Conservation (phyloP, 805 yeast genomes). For the Candida corydali region DNA sequence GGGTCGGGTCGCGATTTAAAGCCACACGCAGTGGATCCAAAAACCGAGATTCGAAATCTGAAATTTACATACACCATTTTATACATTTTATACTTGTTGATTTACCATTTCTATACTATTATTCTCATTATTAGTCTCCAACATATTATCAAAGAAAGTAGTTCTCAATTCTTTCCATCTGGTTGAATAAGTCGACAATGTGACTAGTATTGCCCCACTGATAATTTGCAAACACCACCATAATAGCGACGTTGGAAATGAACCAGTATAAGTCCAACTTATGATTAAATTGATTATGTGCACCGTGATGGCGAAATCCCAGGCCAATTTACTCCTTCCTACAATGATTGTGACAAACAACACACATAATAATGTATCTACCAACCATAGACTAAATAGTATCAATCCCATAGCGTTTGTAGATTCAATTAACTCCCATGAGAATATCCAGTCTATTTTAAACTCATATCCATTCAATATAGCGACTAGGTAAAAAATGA, state of each 20-base stretch:
- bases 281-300: slow-evolving; percentile 75
- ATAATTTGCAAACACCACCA: slow-evolving; percentile 84
- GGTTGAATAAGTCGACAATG: slow-evolving; percentile 83
- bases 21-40: neutral
- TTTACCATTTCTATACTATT: slow-evolving; percentile 2
- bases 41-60: neutral
- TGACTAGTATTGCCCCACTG: slow-evolving; percentile 65
- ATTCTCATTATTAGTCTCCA: slow-evolving; percentile 32
- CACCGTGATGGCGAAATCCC: slow-evolving; percentile 95
- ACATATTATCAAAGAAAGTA: slow-evolving; percentile 82
- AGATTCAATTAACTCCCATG: slow-evolving; percentile 71
- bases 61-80: neutral
- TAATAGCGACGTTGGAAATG: slow-evolving; percentile 63
- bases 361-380: slow-evolving; percentile 80
- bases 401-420: slow-evolving; percentile 81
- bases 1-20: neutral
- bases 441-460: slow-evolving; percentile 65
- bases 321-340: slow-evolving; percentile 88
- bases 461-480: slow-evolving; percentile 69
- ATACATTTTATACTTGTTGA: neutral
- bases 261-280: slow-evolving; percentile 59
- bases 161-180: slow-evolving; percentile 89
- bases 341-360: slow-evolving; percentile 81
- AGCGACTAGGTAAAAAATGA: slow-evolving; percentile 62
- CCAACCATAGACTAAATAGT: slow-evolving; percentile 70